phyloP scores from a whole-genome alignment of 768 basidiomycete genomes.

The Suillus bovinus region DNA sequence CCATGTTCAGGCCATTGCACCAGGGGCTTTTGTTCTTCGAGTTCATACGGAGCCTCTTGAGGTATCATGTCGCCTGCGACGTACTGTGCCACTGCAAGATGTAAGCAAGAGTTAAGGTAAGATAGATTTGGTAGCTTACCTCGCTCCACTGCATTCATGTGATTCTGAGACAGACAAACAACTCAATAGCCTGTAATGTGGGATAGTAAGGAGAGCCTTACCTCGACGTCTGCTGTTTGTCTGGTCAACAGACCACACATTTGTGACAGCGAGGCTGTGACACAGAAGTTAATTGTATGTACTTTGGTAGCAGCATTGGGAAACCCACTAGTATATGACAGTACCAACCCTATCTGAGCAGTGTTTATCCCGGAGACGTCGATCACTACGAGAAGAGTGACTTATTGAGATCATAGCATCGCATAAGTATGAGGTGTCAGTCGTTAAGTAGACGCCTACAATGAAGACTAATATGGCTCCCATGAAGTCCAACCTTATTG shows the following conservation, averaged over 20 bases:
- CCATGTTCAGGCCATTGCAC: constrained; percentile 65
- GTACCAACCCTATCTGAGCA: constrained; percentile 67
- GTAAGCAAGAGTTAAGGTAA: neutral
- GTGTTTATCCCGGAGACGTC: constrained; percentile 58
- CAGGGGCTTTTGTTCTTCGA: constrained; percentile 53
- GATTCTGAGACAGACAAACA: constrained; percentile 42
- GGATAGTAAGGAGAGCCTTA: constrained; percentile 21
- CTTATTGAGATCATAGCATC: constrained; percentile 32
- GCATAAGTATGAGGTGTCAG: neutral
- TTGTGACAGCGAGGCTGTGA: constrained; percentile 50
- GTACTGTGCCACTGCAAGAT: constrained; percentile 50
- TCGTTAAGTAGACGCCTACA: constrained; percentile 31
- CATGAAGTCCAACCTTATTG: constrained; percentile 68
- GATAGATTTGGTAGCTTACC: constrained; percentile 29
- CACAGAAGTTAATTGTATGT: neutral
- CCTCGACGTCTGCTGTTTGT: constrained; percentile 67
- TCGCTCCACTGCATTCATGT: constrained; percentile 68
- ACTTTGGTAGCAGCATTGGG: neutral
- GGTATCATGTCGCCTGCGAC: constrained; percentile 48
- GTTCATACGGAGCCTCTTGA: constrained; percentile 68
- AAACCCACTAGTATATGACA: constrained; percentile 60
- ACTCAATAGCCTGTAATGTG: neutral
- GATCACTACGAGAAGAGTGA: constrained; percentile 64
- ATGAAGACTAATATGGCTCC: constrained; percentile 60
- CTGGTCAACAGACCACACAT: constrained; percentile 54